Percentiles rank a stretch among this genome's conserved stretches.
Conservation (phyloP, 73 alveolate genomes). For the Tetrahymena elliotti region DNA sequence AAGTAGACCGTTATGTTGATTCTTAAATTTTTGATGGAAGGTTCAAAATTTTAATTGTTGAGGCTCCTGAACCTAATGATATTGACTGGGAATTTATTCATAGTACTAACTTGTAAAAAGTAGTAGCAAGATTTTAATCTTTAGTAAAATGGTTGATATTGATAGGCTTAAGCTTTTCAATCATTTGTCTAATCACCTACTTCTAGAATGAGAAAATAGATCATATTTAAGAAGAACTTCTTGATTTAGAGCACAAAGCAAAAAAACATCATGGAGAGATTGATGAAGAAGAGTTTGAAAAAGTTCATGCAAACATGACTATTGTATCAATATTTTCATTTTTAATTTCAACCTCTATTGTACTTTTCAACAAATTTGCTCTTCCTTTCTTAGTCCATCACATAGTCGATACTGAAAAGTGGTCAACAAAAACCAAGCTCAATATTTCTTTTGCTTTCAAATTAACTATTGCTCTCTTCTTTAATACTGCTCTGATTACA, state of each 20-base stretch:
- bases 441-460: constrained; percentile 25
- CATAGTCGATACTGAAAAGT: constrained; percentile 3
- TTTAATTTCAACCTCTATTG: not conserved
- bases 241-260: not conserved
- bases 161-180: not conserved
- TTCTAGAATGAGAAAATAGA: not conserved
- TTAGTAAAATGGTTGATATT: not conserved
- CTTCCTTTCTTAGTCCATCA: not conserved
- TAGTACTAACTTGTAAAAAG: not conserved
- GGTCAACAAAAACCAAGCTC: constrained; percentile 26
- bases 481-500: constrained; percentile 31
- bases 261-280: not conserved
- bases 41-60: constrained; percentile 3
- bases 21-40: constrained; percentile 6
- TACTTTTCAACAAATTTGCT: constrained; percentile 4
- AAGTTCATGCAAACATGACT: not conserved
- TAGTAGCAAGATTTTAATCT: constrained; percentile 5
- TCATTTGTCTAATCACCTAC: not conserved
- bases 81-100: constrained; percentile 45
- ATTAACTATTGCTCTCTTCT: constrained; percentile 21
- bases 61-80: constrained; percentile 44
- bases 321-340: not conserved
- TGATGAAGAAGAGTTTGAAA: not conserved
- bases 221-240: not conserved
- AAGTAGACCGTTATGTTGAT: constrained; percentile 5